These are phyloP conservation scores for Westerdykella sp. DNA, from an alignment of 2,329 filamentous ascomycete species.

Conservation along the genomic window DNA sequence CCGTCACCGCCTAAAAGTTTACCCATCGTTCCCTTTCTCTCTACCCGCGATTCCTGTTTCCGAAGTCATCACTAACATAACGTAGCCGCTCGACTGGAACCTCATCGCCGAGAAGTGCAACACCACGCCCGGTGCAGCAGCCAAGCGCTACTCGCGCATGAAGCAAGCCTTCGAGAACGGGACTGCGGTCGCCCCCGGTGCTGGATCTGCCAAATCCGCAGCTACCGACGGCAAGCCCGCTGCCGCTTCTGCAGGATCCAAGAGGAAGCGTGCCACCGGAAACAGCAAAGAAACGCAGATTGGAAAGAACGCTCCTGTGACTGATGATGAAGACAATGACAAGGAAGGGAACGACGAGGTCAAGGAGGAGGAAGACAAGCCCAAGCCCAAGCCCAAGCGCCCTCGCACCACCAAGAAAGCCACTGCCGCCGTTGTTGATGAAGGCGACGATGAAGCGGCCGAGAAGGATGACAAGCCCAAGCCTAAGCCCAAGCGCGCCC, in stretches of 20 bases:
- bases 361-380: not conserved
- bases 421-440: too few relatives aligned
- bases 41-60: too few relatives aligned
- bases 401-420: not conserved
- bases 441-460: too few relatives aligned
- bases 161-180: constrained; percentile 25
- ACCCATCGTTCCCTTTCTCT: not conserved
- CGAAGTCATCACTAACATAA: not conserved
- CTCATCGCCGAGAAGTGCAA: constrained; percentile 21
- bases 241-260: not conserved
- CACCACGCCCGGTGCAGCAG: constrained; percentile 26
- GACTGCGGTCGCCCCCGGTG: not conserved
- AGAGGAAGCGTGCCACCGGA: constrained; percentile 1
- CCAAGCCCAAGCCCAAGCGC: constrained; percentile 8
- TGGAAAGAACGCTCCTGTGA: not conserved
- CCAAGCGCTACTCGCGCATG: constrained; percentile 30
- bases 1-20: not conserved
- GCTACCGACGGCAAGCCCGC: constrained; percentile 4
- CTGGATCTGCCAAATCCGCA: constrained; percentile 1
- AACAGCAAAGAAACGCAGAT: not conserved
- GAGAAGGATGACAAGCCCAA: not conserved
- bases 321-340: constrained; percentile 2
- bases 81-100: constrained; percentile 20
- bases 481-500: constrained; percentile 9
- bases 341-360: not conserved